Evolutionary conservation across 1,284 basidiomycete species (phyloP).

Genomic region (Leccinum insigne): DNA sequence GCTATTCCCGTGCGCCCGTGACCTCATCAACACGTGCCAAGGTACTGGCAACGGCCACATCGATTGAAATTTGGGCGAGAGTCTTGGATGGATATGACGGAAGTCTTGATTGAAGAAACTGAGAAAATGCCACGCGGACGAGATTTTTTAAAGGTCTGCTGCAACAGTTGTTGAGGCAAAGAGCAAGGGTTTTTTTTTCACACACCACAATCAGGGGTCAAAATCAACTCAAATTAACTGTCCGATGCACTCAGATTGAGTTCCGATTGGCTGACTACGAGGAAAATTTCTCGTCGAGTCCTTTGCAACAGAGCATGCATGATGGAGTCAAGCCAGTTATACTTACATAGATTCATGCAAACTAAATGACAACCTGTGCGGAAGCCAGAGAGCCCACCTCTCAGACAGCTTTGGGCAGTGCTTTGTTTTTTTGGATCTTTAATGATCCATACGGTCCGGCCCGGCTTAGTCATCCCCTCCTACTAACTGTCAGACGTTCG

Average conservation of each 20-base stretch:
- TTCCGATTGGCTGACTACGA: background rate
- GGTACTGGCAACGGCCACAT: background rate
- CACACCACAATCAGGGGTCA: background rate
- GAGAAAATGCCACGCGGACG: background rate
- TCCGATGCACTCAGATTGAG: background rate
- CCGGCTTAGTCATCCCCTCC: too few relatives aligned
- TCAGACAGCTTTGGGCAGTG: too few relatives aligned
- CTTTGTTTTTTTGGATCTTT: too few relatives aligned
- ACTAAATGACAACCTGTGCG: too few relatives aligned
- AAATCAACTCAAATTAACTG: background rate
- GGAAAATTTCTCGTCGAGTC: too few relatives aligned
- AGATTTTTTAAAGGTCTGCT: background rate
- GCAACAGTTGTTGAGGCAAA: background rate
- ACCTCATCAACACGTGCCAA: constrained; percentile 9
- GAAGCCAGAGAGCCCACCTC: too few relatives aligned
- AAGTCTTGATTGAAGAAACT: background rate
- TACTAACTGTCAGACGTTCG: too few relatives aligned
- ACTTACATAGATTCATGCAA: too few relatives aligned
- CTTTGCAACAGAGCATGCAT: background rate
- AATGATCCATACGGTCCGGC: too few relatives aligned
- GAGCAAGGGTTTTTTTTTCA: background rate
- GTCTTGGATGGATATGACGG: background rate
- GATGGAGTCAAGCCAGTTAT: background rate
- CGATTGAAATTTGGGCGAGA: background rate
- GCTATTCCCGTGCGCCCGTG: constrained; percentile 4